Evolutionary conservation across 176 grass and related monocot genomes (phyloP).

Genomic region (Lolium multiflorum): DNA sequence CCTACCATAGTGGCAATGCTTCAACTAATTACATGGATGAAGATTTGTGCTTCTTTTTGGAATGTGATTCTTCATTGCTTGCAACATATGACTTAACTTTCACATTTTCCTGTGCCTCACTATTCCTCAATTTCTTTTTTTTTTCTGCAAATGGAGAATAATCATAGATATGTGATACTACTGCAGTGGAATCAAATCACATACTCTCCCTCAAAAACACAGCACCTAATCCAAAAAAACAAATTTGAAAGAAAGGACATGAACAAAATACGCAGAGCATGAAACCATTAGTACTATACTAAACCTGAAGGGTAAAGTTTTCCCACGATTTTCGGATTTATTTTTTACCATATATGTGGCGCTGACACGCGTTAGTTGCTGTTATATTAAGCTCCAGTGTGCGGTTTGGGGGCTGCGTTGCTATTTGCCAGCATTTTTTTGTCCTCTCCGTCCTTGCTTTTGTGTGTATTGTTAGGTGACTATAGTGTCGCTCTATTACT

Average conservation of each 20-base stretch:
- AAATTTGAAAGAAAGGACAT: no score
- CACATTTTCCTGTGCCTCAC: constrained; percentile 57
- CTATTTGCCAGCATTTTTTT: no score
- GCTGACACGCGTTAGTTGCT: no score
- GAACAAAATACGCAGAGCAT: constrained; percentile 24
- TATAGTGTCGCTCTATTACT: no score
- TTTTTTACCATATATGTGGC: no score
- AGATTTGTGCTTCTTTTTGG: constrained; percentile 68
- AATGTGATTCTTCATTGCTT: constrained; percentile 53
- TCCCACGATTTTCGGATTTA: no score
- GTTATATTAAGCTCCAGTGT: no score
- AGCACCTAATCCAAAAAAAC: neutral
- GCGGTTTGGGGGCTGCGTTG: no score
- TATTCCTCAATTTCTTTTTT: constrained; percentile 77
- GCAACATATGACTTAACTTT: constrained; percentile 77
- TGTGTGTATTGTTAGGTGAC: no score
- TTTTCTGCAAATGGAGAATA: constrained; percentile 65
- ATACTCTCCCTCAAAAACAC: neutral
- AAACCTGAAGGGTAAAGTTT: no score
- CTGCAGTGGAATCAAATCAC: neutral
- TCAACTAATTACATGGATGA: constrained; percentile 47
- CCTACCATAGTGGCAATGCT: neutral
- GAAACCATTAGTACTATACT: neutral
- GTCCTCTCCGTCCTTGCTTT: no score
- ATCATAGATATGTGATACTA: neutral